phyloP scores from a whole-genome alignment of 176 grass and related monocot genomes.

The Elymus sibiricus region DNA sequence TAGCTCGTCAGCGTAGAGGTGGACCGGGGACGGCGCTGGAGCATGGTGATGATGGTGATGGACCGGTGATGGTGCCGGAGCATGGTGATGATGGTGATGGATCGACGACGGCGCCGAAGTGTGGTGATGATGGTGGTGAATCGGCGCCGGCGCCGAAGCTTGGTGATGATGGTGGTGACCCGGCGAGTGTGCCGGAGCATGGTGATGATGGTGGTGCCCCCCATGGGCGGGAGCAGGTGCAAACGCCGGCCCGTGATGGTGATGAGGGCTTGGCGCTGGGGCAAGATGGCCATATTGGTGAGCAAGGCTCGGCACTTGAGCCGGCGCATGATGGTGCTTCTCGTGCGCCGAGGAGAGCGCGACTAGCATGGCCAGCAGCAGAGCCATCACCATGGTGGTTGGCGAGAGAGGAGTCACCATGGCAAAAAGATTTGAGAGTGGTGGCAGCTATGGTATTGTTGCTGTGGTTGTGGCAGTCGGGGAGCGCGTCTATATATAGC shows the following conservation, averaged over 20 bases:
- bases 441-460: not conserved
- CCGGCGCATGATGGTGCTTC: not conserved
- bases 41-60: too few relatives aligned
- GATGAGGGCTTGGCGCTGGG: not conserved
- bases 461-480: too few relatives aligned
- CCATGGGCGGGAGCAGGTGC: not conserved
- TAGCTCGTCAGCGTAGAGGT: too few relatives aligned
- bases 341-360: not conserved
- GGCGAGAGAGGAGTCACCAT: slow-evolving; percentile 5
- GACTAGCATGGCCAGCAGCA: slow-evolving; percentile 12
- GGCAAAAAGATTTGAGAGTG: not conserved
- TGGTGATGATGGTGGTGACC: not conserved
- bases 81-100: too few relatives aligned
- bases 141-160: not conserved
- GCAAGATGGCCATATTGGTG: not conserved
- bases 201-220: not conserved
- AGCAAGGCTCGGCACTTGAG: not conserved
- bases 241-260: not conserved
- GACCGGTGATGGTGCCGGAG: too few relatives aligned
- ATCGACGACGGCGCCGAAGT: not conserved
- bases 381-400: not conserved
- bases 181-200: not conserved
- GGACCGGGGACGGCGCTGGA: too few relatives aligned
- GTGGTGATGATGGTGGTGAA: not conserved
- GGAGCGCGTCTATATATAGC: slow-evolving; percentile 9